Base-by-base conservation (phyloP, 2,329 filamentous ascomycete genomes). In the Trichophyton mentagrophytes region DNA sequence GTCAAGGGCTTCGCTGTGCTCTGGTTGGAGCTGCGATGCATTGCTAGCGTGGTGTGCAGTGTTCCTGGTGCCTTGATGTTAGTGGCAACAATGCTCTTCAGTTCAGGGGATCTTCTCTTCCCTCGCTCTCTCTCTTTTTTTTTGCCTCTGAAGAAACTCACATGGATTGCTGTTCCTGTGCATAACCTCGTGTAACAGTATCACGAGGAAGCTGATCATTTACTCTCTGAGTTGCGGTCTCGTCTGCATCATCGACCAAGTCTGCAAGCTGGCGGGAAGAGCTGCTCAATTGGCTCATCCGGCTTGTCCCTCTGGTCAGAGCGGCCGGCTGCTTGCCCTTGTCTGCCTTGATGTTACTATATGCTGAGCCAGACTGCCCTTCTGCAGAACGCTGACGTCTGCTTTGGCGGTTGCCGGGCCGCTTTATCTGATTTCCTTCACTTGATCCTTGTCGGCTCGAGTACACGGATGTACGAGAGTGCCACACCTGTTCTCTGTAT, bases 231-330 rank as follows among this genome's bases (percentile, higher is more conserved):
- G 81, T 75, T 60, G 83, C 79, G 68, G 86, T 84, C 4, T 83
- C 84, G 55, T 82, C 71, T 67, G 87, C 83, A 72, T 87, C 84
- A 7, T 88, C 82, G 0, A 87, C 80, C 3, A 88, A 73, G 68
- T 88, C 85, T 9, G 87, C 84, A 3, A 87, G 74, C 66, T 87
- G 85, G 64, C 82, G 84, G 63, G 60, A 62, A 44, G 58, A 57
- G 38, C 76, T 77, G 64, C 80, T 79, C 0, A 83, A 85, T 61
- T 71, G 67, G 62, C 69, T 71, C 42, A 69, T 62, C 25, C 68
- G 67, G 53, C 69, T 71, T 61, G 66, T 69, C 61, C 57, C 57
- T 62, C 30, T 59, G 25, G 42, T 40, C 40, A 11, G 42, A 27
- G 25, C 59, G 25, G 17, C 27, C n/a, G 15, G 46, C 30, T 44